Evolutionary conservation across 2,329 filamentous ascomycete species (phyloP), one percentile per base, ranked within the genome.

Genomic region (Claviceps sorghi): DNA sequence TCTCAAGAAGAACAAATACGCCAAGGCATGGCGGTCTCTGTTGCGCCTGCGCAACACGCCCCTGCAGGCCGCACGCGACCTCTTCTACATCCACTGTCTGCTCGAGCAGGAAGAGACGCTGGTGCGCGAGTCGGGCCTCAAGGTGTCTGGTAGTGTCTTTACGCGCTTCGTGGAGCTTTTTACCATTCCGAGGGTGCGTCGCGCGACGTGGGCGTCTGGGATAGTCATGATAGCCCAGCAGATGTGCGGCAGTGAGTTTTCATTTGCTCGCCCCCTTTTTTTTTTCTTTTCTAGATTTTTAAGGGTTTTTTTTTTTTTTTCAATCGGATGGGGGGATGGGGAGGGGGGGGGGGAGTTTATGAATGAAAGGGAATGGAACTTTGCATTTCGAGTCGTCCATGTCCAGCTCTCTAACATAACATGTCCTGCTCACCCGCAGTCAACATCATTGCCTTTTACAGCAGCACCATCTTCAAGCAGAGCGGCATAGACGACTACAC

Each of bases 221-320:
- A 77, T 78, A 1, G 81, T 86, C 57, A 87, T 88, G 82, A 78
- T 81, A 58, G 70, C 69, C 0, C 79, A 83, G 59, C 79, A 83
- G 60, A 75, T 83, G 69, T 80, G 77, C 54, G 79, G 77, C 21
- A 53, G 52, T 53, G 29, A 69, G 52, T 53, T 4, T n/a, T 9
- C 17, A 3, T 8, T 30, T 13, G 2, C 32, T 2, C 26, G 3
- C 22, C 22, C 4, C 15, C 26, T 4, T 43, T 8, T 26, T 26
- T 26, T 4, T 26, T 43, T 26, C 4, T 41, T 40, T 19, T 40
- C n/a, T 40, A 7, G 3, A 40, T 40, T n/a, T 40, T n/a, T 40
- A 34, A 34, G 3, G n/a, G n/a, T n/a, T n/a, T n/a, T n/a, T n/a
- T n/a, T n/a, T n/a, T n/a, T n/a, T n/a, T n/a, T n/a, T n/a, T n/a